Percentiles rank a stretch among this genome's conserved stretches.
phyloP scores from a whole-genome alignment of 2,329 filamentous ascomycete genomes.

The Alternaria metachromatica region DNA sequence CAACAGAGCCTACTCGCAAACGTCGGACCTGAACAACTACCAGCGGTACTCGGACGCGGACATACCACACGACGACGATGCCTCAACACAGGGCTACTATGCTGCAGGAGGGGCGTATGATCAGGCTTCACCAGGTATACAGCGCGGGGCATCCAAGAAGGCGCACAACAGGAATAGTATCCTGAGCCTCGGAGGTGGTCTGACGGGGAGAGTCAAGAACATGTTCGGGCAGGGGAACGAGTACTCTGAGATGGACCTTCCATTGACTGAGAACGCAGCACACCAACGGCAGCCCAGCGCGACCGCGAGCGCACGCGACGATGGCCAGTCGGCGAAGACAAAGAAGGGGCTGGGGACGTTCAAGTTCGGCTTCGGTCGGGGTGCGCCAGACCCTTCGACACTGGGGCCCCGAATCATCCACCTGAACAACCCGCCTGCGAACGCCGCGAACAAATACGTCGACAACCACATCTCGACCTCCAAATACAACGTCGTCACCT shows the following conservation, averaged over 20 bases:
- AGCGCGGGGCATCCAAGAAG: conserved; percentile 61
- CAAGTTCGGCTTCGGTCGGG: conserved; percentile 88
- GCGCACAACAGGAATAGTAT: conserved; percentile 83
- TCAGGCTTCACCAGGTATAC: conserved; percentile 57
- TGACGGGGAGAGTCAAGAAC: conserved; percentile 87
- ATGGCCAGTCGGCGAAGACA: conserved; percentile 43
- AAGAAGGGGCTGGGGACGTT: conserved; percentile 66
- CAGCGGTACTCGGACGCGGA: conserved; percentile 90
- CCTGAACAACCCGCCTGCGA: conserved; percentile 94
- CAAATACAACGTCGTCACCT: conserved; percentile 94
- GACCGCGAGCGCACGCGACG: conserved; percentile 50
- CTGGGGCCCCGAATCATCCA: conserved; percentile 91
- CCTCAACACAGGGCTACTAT: conserved; percentile 78
- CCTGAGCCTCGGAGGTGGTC: conserved; percentile 81
- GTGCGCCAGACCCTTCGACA: conserved; percentile 86
- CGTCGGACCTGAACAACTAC: conserved; percentile 85
- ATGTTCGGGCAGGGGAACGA: conserved; percentile 84
- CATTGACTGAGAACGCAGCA: conserved; percentile 79
- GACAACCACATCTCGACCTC: conserved; percentile 98
- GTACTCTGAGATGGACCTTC: conserved; percentile 98
- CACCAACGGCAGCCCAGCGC: conserved; percentile 51
- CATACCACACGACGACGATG: conserved; percentile 78
- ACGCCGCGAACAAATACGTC: conserved; percentile 85
- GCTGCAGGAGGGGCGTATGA: conserved; percentile 69
- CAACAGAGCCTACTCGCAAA: conserved; percentile 68